Evolutionary conservation across 306 rosid genomes (phyloP).

Genomic region (Fagus crenata): DNA sequence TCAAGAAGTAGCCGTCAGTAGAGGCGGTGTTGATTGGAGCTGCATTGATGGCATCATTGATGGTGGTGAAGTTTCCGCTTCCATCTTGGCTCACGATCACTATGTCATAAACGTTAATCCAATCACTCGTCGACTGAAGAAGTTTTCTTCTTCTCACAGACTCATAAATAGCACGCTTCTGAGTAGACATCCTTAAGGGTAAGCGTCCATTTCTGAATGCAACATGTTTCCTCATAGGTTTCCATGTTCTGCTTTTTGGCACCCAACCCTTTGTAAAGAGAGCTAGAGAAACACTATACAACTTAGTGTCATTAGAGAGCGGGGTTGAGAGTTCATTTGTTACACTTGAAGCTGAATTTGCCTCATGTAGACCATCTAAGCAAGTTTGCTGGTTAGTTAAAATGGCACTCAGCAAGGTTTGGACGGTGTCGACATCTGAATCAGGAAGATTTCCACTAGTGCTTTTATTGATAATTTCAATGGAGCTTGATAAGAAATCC

Average conservation of each 20-base stretch:
- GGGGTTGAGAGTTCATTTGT: neutral
- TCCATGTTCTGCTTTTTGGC: neutral
- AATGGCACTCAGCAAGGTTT: constrained; percentile 1
- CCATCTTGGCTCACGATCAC: constrained; percentile 1
- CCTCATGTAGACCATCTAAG: neutral
- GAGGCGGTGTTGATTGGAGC: neutral
- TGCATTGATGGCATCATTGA: neutral
- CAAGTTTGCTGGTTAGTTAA: constrained; percentile 9
- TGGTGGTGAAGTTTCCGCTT: constrained; percentile 6
- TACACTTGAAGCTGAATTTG: neutral
- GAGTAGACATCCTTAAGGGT: neutral
- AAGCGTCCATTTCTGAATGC: neutral
- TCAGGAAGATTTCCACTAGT: neutral
- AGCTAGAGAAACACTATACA: constrained; percentile 7
- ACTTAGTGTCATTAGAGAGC: neutral
- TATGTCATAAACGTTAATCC: neutral
- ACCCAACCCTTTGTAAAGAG: constrained; percentile 1
- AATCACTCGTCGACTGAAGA: neutral
- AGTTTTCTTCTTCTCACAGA: neutral
- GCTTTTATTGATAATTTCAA: neutral
- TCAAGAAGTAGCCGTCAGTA: constrained; percentile 4
- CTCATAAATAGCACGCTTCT: neutral
- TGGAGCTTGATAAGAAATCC: neutral
- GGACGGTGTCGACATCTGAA: neutral
- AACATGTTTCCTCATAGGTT: neutral